Base-by-base conservation (phyloP, 2,329 filamentous ascomycete species). In the Rutstroemia sp. region DNA sequence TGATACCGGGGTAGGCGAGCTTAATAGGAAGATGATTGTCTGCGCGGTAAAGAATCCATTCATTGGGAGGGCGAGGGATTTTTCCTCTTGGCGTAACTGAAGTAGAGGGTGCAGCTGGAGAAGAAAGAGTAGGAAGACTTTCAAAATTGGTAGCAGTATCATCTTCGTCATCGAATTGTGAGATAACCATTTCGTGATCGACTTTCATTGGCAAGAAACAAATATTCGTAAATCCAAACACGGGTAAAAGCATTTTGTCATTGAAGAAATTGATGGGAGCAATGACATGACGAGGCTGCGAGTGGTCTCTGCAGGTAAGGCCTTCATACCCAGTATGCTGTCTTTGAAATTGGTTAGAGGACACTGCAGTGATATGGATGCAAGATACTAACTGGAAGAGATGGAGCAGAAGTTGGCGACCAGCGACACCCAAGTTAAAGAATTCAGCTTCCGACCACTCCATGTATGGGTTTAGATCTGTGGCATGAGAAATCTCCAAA, bases 11-110 rank as follows among this genome's bases (percentile, higher is more conserved):
- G 41, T 42, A 51, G 6, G 49, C 49, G 21, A 41, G 14, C 37
- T 51, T 51, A n/a, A 51, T 51, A 8, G 14, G 34, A 16, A 51
- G 38, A 42, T 51, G 49, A n/a, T 51, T 51, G 16, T 51, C 49
- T 7, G 49, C 37, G 10, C 49, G 49, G 14, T 51, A 51, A 12
- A 51, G 49, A 51, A 51, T 42, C 49, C 38, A 51, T 25, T 51
- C 49, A 51, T 51, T 51, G n/a, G 49, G 34, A 18, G 49, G 49
- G 41, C 49, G 49, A 18, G 49, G 49, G 8, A 51, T 51, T 12
- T 51, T 51, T 51, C 23, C 23, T 41, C 7, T 21, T 27, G 14
- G 5, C 16, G 37, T 19, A 16, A 41, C 10, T 16, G 37, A 18
- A 3, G 21, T 16, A 41, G 49, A 16, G 8, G 14, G 7, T 18